Percentiles rank a stretch among this genome's conserved stretches.
phyloP scores from a whole-genome alignment of 2,329 filamentous ascomycete species.

The Alternaria rosae region DNA sequence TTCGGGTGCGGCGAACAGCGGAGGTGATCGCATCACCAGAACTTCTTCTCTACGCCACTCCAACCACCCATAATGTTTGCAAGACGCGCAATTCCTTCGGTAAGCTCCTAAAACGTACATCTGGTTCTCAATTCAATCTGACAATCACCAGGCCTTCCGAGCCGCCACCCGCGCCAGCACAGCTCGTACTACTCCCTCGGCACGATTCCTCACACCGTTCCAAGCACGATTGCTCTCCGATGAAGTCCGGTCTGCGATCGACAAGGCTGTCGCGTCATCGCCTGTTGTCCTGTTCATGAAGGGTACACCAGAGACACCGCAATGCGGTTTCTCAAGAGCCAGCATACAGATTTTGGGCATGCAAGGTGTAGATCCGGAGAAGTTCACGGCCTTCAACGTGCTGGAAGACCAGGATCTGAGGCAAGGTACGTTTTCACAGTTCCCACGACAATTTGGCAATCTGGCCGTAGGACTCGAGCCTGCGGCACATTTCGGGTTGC shows the following conservation, averaged over 20 bases:
- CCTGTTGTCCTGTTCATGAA: conserved; percentile 99
- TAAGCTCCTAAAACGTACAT: conserved; percentile 14
- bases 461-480: background rate
- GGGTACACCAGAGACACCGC: conserved; percentile 92
- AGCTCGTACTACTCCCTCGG: conserved; percentile 42
- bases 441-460: background rate
- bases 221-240: conserved; percentile 77
- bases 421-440: conserved; percentile 62
- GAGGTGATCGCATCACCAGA: conserved; percentile 29
- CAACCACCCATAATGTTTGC: conserved; percentile 45
- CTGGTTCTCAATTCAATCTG: conserved; percentile 1
- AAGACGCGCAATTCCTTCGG: conserved; percentile 48
- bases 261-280: conserved; percentile 84
- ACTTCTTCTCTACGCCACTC: conserved; percentile 18
- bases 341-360: conserved; percentile 93
- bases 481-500: background rate
- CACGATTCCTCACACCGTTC: conserved; percentile 56
- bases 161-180: conserved; percentile 41
- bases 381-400: conserved; percentile 99
- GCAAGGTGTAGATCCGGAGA: conserved; percentile 92
- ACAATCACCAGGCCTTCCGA: conserved; percentile 44
- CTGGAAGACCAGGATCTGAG: conserved; percentile 89
- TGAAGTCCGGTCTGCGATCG: conserved; percentile 81
- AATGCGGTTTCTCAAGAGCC: conserved; percentile 95
- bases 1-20: conserved; percentile 33